Evolutionary conservation across 1,284 basidiomycete genomes (phyloP).

Genomic region (Ceratobasidium sp.): DNA sequence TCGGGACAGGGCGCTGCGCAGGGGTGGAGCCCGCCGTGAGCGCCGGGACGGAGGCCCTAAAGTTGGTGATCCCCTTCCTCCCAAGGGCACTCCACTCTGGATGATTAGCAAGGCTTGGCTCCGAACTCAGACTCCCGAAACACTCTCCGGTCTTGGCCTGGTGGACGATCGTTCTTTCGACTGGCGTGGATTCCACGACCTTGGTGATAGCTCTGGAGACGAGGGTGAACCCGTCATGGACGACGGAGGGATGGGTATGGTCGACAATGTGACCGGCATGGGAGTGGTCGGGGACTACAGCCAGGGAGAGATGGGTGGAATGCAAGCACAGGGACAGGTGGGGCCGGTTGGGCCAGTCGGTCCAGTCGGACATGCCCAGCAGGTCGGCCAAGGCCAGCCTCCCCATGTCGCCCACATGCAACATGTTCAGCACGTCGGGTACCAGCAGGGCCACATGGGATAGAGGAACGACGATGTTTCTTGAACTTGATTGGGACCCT

Average conservation of each 20-base stretch:
- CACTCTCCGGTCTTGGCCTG: slow-evolving; percentile 49
- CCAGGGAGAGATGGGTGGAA: slow-evolving; percentile 5
- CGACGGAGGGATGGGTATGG: slow-evolving; percentile 16
- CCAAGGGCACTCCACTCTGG: slow-evolving; percentile 33
- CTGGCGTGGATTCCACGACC: slow-evolving; percentile 40
- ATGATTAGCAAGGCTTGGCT: slow-evolving; percentile 38
- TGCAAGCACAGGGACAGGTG: neutral
- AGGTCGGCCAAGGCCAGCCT: slow-evolving; percentile 1
- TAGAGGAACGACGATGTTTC: slow-evolving; percentile 1
- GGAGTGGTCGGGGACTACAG: slow-evolving; percentile 24
- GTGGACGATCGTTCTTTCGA: slow-evolving; percentile 52
- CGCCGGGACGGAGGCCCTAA: slow-evolving; percentile 30
- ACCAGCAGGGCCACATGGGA: slow-evolving; percentile 29
- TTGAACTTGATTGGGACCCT: no score
- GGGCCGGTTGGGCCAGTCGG: neutral
- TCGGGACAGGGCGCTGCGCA: slow-evolving; percentile 26
- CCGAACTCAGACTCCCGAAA: slow-evolving; percentile 45
- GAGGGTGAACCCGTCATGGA: slow-evolving; percentile 20
- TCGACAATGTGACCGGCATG: neutral
- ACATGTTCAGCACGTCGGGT: slow-evolving; percentile 20
- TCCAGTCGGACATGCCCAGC: neutral
- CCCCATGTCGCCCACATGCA: slow-evolving; percentile 19
- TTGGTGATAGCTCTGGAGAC: slow-evolving; percentile 34
- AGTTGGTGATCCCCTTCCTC: slow-evolving; percentile 25
- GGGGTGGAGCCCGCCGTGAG: slow-evolving; percentile 29